Percentiles rank a stretch among this genome's conserved stretches.
Evolutionary conservation across 73 alveolate species (phyloP).

Genomic region (Paramecium tetraurelia): DNA sequence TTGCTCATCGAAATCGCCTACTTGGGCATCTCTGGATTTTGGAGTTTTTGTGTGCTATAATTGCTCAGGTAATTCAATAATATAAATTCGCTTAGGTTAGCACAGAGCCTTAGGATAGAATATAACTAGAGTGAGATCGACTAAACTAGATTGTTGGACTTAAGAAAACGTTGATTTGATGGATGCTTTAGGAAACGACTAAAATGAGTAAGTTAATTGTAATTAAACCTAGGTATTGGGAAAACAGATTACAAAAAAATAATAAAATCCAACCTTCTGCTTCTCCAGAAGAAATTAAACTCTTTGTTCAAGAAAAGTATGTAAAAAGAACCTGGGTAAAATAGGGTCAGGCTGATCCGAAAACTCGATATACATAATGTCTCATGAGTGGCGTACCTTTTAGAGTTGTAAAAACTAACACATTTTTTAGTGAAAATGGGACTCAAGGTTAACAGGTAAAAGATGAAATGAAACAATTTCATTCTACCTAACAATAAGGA

Average conservation of each 20-base stretch:
- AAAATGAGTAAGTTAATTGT: not conserved
- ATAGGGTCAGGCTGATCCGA: conserved; percentile 39
- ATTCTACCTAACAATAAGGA: conserved; percentile 4
- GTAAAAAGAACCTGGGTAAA: conserved; percentile 37
- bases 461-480: conserved; percentile 15
- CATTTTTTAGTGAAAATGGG: conserved; percentile 41
- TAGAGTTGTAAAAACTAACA: not conserved
- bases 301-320: conserved; percentile 6
- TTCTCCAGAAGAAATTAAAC: not conserved
- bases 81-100: not conserved
- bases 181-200: conserved; percentile 42
- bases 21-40: conserved; percentile 84
- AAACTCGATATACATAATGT: conserved; percentile 2
- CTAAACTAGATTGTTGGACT: conserved; percentile 31
- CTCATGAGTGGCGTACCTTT: not conserved
- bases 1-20: conserved; percentile 73
- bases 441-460: not conserved
- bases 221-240: not conserved
- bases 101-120: not conserved
- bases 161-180: conserved; percentile 27
- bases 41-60: conserved; percentile 85
- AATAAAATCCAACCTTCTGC: not conserved
- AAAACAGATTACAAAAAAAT: not conserved
- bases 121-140: not conserved
- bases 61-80: conserved; percentile 62